Base-by-base conservation (phyloP, 495 filamentous ascomycete genomes). In the Cetradonia linearis region DNA sequence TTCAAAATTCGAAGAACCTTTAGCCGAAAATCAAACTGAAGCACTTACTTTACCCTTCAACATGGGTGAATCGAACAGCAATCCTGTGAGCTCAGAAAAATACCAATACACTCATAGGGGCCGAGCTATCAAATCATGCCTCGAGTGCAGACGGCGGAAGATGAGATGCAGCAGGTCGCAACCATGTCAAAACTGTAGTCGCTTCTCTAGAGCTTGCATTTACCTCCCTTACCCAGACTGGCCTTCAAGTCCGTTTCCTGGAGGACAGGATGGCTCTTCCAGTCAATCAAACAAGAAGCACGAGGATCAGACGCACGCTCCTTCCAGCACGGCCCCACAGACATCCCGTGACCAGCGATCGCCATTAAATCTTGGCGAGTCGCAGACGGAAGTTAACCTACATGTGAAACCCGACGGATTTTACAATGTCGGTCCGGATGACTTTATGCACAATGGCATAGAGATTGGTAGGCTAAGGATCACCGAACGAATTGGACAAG, bases 401-500 rank as follows among this genome's bases (percentile, higher is more conserved):
- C 16, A 38, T 16, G 31, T 34, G 30, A 36, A 49, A 28, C 36
- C 23, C n/a, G 33, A 60, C 30, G 36, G 13, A 27, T 13, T 42
- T 9, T 56, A 27, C 27, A 70, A 73, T 55, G 71, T 60, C 8
- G 72, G 42, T 14, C 38, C 52, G 36, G 42, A 82, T 60, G 81
- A 86, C 62, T 81, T 85, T 13, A 75, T 84, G 60, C 85, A 86
- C 65, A 68, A 85, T 25, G 83, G 83, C 7, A 75, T 88, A 47
- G 77, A 78, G 62, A 73, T 87, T 57, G 84, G 85, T 14, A 82
- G 76, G 64, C 79, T 85, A 74, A 78, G 83, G 56, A 83, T 88
- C 47, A 86, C 81, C 1, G 85, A 87, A 66, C 75, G 83, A 31
- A 81, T 87, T 67, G 84, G 83, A 18, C 77, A 77, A 1, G 69